Evolutionary conservation across 768 basidiomycete species (phyloP), one percentile per base, ranked within the genome.

Genomic region (Tremella yokohamensis): DNA sequence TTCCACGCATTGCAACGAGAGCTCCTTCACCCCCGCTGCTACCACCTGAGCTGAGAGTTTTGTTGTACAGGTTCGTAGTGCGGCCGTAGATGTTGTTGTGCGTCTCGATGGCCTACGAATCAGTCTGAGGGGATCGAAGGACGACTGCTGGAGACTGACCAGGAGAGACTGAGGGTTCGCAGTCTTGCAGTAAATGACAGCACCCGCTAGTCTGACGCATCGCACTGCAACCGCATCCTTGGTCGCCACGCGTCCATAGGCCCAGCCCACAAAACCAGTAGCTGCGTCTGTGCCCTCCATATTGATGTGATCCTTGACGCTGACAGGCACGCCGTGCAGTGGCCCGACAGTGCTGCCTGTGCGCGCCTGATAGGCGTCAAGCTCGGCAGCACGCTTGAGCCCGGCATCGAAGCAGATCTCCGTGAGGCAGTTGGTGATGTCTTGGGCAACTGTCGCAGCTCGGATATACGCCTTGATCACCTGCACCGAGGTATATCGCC

Each of bases 221-320:
- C 87, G 83, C 11, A 82, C 84, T 0, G 89, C 77, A 2, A 83
- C 82, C 0, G 85, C 79, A 58, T 89, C 83, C 48, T 80, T 29
- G 3, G 24, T 79, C 29, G 82, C 76, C 0, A 84, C 81, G 51
- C 80, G 80, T 60, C 82, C 79, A 3, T 84, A 86, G 25, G 88
- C 79, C 84, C 84, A 86, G 1, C 85, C 84, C 8, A 84, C 84
- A 65, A 88, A 90, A 8, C 55, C 55, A 37, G 19, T 47, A 9
- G 55, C 83, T 0, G 85, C 83, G 69, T 88, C 88, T 7, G 86
- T 66, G 1, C 85, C 88, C 61, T 85, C 80, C 61, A 89, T 81
- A 47, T 76, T 81, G 18, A 88, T 20, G 13, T 48, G 42, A 44
- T 18, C 61, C 47, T 62, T 62, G 26, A 62, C 37, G n/a, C 54